phyloP scores from a whole-genome alignment of 805 yeast species.

The Saturnispora galanensis region DNA sequence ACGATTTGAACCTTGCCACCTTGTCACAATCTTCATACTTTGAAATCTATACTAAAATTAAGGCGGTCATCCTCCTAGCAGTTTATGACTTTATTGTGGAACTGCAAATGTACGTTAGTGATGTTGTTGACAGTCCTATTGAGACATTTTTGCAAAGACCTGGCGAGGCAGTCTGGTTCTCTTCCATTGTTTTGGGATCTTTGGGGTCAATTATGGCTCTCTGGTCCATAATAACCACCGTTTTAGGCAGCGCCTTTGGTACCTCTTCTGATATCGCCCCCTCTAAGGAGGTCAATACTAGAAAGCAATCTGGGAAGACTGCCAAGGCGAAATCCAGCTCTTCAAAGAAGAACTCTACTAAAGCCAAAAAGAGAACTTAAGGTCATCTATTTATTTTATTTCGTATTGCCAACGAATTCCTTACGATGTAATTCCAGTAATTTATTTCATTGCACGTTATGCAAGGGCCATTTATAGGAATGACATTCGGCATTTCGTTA shows the following conservation, averaged over 20 bases:
- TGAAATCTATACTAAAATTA: conserved; percentile 1
- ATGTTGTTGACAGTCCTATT: conserved; percentile 36
- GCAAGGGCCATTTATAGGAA: conserved; percentile 24
- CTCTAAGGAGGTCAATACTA: conserved; percentile 1
- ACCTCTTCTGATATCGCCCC: conserved; percentile 5
- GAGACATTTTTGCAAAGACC: conserved; percentile 37
- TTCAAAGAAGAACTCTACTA: conserved; percentile 22
- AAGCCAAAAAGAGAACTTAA: conserved; percentile 19
- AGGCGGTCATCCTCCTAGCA: conserved; percentile 10
- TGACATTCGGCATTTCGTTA: conserved; percentile 11
- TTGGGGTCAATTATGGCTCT: conserved; percentile 35
- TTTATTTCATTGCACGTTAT: conserved; percentile 16
- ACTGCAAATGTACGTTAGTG: conserved; percentile 22
- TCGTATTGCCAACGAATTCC: conserved; percentile 13
- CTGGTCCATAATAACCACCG: conserved; percentile 27
- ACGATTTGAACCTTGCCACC: conserved; percentile 3
- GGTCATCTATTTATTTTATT: not conserved
- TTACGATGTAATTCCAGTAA: conserved; percentile 23
- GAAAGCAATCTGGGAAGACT: conserved; percentile 10
- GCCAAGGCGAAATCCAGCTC: conserved; percentile 14
- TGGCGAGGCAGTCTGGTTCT: conserved; percentile 39
- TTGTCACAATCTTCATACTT: conserved; percentile 11
- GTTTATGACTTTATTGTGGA: conserved; percentile 17
- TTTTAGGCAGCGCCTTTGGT: conserved; percentile 9
- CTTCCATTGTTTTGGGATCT: conserved; percentile 31